Evolutionary conservation across 192 early-diverging fungal species (phyloP), one percentile per base, ranked within the genome.

Genomic region (Backusella circina): DNA sequence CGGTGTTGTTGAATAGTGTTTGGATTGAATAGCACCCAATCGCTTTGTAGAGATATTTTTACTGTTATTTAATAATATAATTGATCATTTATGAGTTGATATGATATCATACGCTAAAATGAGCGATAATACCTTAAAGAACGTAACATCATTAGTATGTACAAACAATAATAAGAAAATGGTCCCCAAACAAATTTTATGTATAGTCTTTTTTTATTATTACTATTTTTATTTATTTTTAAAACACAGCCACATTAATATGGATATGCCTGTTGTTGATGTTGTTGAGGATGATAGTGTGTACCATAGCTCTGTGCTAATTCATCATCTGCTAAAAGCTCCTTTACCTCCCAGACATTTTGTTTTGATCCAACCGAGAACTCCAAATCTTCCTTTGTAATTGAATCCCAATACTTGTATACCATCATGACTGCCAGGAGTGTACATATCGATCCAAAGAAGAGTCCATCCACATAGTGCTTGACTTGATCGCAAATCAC

Each of bases 391-490:
- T 96, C 95, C 76, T 95, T 96, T 13, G 95, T 96, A 67, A 96
- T 95, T 30, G 88, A 90, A 81, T 96, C 95, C 95, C 95, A 96
- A 82, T 93, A 96, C 82, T 96, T 96, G 88, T 96, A 96, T 8
- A 96, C 95, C 93, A 96, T 95, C 95, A 96, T 96, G 37, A 96
- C 94, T 39, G 89, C 92, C 71, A 96, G 76, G 30, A 96, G 82
- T 1, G 89, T 94, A 69, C 88, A 90, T 39, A 93, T 92, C 8
- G 89, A 88, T 35, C 90, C 91, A 86, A 96, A 96, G 86, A 96
- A 96, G 79, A 96, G 79, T 16, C 95, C 95, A 77, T 96, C 95
- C 7, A 96, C 86, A 72, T 96, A 96, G 80, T 96, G 95, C 75
- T 92, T 92, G 10, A 90, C 92, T 69, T 89, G 77, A 37, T 91